These are phyloP conservation scores for Coemansia sp. DNA, from an alignment of 192 early-diverging fungal species.

Conservation along the genomic window DNA sequence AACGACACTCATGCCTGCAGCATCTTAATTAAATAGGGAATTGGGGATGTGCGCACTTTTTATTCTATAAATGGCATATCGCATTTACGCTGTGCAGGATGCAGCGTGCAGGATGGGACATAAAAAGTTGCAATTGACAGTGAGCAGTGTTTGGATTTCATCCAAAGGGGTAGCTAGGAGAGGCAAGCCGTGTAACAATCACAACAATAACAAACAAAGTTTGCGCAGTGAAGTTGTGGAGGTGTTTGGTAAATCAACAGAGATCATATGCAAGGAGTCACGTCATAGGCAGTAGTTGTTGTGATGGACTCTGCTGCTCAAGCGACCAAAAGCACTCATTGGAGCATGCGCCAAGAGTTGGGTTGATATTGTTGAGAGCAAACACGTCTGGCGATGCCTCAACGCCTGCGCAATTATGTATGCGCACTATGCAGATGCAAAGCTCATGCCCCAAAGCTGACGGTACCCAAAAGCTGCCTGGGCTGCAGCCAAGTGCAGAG, in stretches of 20 bases:
- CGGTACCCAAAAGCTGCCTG: background rate
- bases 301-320: background rate
- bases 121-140: background rate
- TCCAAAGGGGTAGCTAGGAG: background rate
- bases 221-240: background rate
- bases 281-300: background rate
- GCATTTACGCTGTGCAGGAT: background rate
- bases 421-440: background rate
- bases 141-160: background rate
- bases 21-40: background rate
- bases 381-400: background rate
- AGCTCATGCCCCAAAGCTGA: background rate
- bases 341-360: background rate
- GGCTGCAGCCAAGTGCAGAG: background rate
- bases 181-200: background rate
- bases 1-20: background rate
- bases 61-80: background rate
- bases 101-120: constrained; percentile 2
- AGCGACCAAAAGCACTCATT: background rate
- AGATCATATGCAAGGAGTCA: background rate
- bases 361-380: background rate
- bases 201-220: background rate
- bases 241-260: background rate
- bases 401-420: background rate
- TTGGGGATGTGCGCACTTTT: background rate